Base-by-base conservation (phyloP, 75 land plant genomes). In the Pinus taeda region DNA sequence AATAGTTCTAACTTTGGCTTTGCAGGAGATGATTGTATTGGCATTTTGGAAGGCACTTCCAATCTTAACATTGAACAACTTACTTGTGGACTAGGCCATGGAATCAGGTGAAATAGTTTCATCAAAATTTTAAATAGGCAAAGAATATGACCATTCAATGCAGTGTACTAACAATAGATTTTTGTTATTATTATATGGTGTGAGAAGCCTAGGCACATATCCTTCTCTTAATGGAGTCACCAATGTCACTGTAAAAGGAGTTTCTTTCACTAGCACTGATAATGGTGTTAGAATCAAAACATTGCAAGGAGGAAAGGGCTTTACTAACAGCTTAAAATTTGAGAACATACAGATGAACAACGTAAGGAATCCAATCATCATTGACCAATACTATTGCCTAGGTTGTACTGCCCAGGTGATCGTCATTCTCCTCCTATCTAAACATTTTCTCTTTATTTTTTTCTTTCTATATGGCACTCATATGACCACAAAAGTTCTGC, bases 371-470 rank as follows among this genome's bases (percentile, higher is more conserved):
- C 78, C 78, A 67, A 64, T 77, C 37, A 17, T 77, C 39, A 77
- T 77, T 39, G 74, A 77, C 72, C 78, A 77, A 76, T 66, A 64
- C 29, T 77, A 77, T 59, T 77, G 75, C 60, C 61, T 33, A 21
- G 17, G 49, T 29, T 22, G 29, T 9, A 22, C 60, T 29, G 9
- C 53, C 53, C 53, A 45, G 53, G 53, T 45, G 1, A 6, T 45
- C 5, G 6, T 42, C 42, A 39, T 39, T 5, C 6, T 39, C 4
- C 3, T 39, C 6, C 6, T 39, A 39, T 39, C 42, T 39, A 5
- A 39, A 39, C 42, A 39, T 2, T 5, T 39, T 39, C 37, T 4
- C 37, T 37, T 37, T 37, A 37, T 39, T 39, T 39, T 39, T 5
- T 39, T 4, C 3, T 39, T 39, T 39, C 6, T 39, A 39, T 39